Base-by-base conservation (phyloP, 345 rosid genomes). In the Abelmoschus esculentus region DNA sequence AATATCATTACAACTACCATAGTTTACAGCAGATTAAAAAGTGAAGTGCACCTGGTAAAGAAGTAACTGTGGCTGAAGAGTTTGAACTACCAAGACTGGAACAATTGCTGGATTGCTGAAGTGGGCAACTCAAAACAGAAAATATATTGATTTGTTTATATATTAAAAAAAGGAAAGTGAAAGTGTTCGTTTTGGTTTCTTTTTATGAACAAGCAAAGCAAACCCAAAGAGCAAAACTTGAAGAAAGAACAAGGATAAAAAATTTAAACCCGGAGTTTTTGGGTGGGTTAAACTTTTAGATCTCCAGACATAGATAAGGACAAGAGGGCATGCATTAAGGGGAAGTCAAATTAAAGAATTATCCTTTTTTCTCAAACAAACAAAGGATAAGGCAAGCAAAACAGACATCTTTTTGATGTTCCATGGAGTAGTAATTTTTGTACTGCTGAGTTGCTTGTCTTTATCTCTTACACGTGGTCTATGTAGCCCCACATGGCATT, bases 21-120 rank as follows among this genome's bases (percentile, higher is more conserved):
- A 15, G 61, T 4, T 9, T 9, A 18, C 56, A 42, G 42, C 7
- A 69, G 29, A 28, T 26, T 38, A 61, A 58, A 34, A 67, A 73
- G 61, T 31, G 26, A 7, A 44, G 34, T 40, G 12, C 69, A 80
- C 84, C 84, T 72, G 13, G 66, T 57, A 73, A 42, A 54, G 56
- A n/a, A 57, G 56, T 31, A 56, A 55, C 31, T 22, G 63, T 10
- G 34, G 47, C 69, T 36, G 71, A 69, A 46, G 63, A 69, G 72
- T 74, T 61, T 6, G 69, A 71, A 74, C 17, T 56, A 46, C 73
- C 38, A 38, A 38, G 42, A 38, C 10, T 55, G 19, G 73, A 55
- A 64, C 13, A 14, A 28, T 61, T 70, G 75, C 32, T 29, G 74
- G 61, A 14, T n/a, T n/a, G 58, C 31, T 10, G 54, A 65, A 62